phyloP scores from a whole-genome alignment of 257 asterid genomes.

The Solanum habrochaites region DNA sequence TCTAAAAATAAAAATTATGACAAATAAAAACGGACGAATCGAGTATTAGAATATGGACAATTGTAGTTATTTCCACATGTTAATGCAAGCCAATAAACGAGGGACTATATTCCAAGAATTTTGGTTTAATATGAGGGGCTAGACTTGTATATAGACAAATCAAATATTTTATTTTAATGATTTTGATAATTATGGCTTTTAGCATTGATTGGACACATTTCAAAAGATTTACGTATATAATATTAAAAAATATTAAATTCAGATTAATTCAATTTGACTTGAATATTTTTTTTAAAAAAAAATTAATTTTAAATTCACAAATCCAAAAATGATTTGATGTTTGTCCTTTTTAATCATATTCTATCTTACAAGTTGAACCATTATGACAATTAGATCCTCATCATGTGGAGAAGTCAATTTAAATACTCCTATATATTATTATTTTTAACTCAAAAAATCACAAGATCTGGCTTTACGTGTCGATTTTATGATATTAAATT shows the following conservation, averaged over 20 bases:
- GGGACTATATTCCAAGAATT: too few species aligned
- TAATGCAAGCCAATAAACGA: background rate
- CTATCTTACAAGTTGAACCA: background rate
- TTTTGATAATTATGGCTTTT: background rate
- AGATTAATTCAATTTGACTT: too few species aligned
- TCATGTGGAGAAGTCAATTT: background rate
- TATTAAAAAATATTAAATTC: too few species aligned
- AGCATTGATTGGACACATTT: background rate
- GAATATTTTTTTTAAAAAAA: too few species aligned
- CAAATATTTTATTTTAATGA: background rate
- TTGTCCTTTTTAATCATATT: background rate
- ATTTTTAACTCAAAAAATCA: background rate
- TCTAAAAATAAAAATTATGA: too few species aligned
- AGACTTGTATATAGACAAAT: background rate
- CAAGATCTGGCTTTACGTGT: background rate
- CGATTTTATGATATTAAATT: too few species aligned
- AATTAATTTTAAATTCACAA: too few species aligned
- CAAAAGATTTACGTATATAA: too few species aligned
- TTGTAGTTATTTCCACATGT: background rate
- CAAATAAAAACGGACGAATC: fast-evolving
- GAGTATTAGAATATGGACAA: background rate
- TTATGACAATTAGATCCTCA: background rate
- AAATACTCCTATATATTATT: too few species aligned
- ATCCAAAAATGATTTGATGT: too few species aligned
- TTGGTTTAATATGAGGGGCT: background rate